phyloP scores from a whole-genome alignment of 805 yeast species.

The Middelhovenomyces tepae region DNA sequence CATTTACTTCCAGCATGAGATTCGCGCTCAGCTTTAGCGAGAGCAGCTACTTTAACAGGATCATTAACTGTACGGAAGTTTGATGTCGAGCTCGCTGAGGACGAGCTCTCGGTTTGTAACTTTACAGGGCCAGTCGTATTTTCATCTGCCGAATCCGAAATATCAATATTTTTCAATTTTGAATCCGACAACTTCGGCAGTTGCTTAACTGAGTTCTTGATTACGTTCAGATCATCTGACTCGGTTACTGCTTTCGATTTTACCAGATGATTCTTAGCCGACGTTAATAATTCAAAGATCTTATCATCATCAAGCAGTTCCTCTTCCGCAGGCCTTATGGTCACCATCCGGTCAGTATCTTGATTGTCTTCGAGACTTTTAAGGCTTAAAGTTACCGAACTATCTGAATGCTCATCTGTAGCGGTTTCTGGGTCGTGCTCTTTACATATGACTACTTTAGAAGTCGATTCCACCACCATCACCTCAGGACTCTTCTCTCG shows the following conservation, averaged over 20 bases:
- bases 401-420: constrained; percentile 7
- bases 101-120: neutral
- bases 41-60: constrained; percentile 24
- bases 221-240: neutral
- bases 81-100: constrained; percentile 5
- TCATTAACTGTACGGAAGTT: constrained; percentile 22
- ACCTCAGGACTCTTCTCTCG: too few relatives aligned
- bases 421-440: too few relatives aligned
- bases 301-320: too few relatives aligned
- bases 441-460: too few relatives aligned
- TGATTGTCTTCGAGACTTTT: constrained; percentile 1
- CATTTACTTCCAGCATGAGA: constrained; percentile 51
- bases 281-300: neutral
- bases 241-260: neutral
- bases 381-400: neutral
- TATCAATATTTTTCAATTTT: neutral
- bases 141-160: neutral
- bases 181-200: constrained; percentile 2
- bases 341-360: constrained; percentile 3
- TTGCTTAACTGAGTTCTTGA: neutral
- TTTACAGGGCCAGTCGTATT: neutral
- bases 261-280: neutral
- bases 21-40: constrained; percentile 20
- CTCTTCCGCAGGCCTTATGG: too few relatives aligned
- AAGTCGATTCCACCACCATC: too few relatives aligned